These are phyloP conservation scores for Barnettozyma pratensis DNA, from an alignment of 805 yeast genomes.

Conservation along the genomic window DNA sequence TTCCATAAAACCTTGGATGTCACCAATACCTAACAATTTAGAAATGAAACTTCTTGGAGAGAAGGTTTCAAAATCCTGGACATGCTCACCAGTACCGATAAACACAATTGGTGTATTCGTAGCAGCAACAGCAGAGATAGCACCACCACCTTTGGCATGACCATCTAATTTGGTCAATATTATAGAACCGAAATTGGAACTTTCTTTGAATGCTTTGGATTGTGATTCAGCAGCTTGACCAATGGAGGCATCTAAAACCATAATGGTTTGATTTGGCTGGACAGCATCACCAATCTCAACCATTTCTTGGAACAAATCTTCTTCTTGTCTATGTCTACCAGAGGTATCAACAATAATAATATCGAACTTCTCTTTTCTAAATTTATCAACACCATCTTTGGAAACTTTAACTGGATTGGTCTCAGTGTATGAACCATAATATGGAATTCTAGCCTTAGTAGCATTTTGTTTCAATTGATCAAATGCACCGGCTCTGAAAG, in stretches of 20 bases:
- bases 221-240: constrained; percentile 98
- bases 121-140: constrained; percentile 96
- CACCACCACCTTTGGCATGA: constrained; percentile 99
- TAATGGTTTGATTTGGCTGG: constrained; percentile 90
- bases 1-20: constrained; percentile 88
- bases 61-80: constrained; percentile 86
- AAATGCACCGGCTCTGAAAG: constrained; percentile 99
- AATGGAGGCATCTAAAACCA: constrained; percentile 96
- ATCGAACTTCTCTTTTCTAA: constrained; percentile 87
- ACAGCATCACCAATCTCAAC: constrained; percentile 85
- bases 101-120: constrained; percentile 92
- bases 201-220: constrained; percentile 89
- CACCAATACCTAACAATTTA: constrained; percentile 93
- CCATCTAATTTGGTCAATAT: constrained; percentile 97
- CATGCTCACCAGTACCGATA: constrained; percentile 98
- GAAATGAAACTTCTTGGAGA: constrained; percentile 86
- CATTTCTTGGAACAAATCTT: constrained; percentile 90
- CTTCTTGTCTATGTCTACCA: constrained; percentile 96
- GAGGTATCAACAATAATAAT: constrained; percentile 95
- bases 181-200: constrained; percentile 91
- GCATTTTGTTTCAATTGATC: constrained; percentile 98
- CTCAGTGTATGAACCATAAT: constrained; percentile 91
- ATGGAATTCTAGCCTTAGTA: constrained; percentile 89
- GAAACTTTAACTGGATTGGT: constrained; percentile 94
- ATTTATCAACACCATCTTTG: constrained; percentile 83